Base-by-base conservation (phyloP, 345 rosid species). In the Eucalyptus tenuipes region DNA sequence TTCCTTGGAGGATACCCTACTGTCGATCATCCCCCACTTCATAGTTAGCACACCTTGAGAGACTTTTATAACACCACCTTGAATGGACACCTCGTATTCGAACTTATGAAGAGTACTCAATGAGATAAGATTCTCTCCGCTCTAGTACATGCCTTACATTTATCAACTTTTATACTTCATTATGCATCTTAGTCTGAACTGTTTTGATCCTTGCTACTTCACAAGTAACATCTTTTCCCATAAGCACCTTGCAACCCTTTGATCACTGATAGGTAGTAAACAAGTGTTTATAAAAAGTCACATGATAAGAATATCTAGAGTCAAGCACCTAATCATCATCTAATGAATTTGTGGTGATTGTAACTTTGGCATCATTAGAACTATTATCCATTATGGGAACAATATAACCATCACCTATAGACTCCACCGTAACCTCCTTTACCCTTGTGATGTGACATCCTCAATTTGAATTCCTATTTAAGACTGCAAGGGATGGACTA, bases 51-150 rank as follows among this genome's bases (percentile, higher is more conserved):
- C 33, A 13, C 33, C 17, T 13, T 29, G 8, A 29, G 8, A 61
- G 17, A 29, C 33, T n/a, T 61, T 61, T 7, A 29, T 13, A 61
- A 61, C 33, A 4, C 9, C 33, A 29, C 33, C 8, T 61, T 61
- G 5, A 29, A 15, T 13, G 71, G 16, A 61, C 31, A 24, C 15
- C 33, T 13, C 4, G 17, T 29, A 29, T 29, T 4, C 0, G 0
- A 61, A 61, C 71, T 14, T 13, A 29, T 29, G 4, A 61, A 7
- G 33, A 61, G 71, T 13, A 29, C 71, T 29, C 5, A 61, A 27
- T 14, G 16, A 29, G 71, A 61, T 61, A 61, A 61, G 17, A 7
- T 13, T 61, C 16, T 52, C 15, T 61, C 7, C 33, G 1, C 14
- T 29, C 9, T 29, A 6, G 17, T 13, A 61, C 33, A 61, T 29